These are phyloP conservation scores for Sparassis latifolia DNA, from an alignment of 1,284 basidiomycete genomes.

Conservation along the genomic window DNA sequence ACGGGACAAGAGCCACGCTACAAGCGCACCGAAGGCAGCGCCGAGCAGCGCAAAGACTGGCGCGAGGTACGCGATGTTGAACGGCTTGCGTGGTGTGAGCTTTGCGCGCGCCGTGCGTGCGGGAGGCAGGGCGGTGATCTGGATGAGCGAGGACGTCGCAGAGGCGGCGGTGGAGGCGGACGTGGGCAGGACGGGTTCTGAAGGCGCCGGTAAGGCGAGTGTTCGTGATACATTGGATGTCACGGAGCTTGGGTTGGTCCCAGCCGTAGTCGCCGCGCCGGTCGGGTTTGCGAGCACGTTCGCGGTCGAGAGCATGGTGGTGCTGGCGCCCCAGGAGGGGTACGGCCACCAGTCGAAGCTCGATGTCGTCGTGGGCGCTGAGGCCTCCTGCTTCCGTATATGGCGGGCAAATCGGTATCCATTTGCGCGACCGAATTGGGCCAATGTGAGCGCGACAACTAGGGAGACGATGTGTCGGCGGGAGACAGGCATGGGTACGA, in stretches of 20 bases:
- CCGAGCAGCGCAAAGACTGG: constrained; percentile 36
- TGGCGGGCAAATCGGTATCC: no score
- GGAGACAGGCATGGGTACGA: no score
- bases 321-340: constrained; percentile 13
- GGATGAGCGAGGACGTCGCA: constrained; percentile 12
- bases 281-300: not conserved
- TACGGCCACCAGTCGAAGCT: constrained; percentile 22
- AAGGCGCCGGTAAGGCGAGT: constrained; percentile 1
- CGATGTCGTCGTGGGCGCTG: constrained; percentile 3
- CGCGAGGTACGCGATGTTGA: constrained; percentile 32
- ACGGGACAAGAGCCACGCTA: constrained; percentile 20
- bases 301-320: not conserved
- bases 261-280: not conserved
- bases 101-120: constrained; percentile 20
- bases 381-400: not conserved
- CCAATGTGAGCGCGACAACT: no score
- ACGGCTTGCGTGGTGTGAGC: constrained; percentile 9
- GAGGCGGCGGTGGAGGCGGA: constrained; percentile 1
- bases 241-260: no score
- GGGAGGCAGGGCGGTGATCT: constrained; percentile 37
- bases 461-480: no score
- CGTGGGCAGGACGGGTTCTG: constrained; percentile 1
- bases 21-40: constrained; percentile 27
- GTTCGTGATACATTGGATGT: not conserved
- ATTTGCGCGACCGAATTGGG: no score